These are phyloP conservation scores for Musa acuminata DNA, from an alignment of 176 grass and related monocot species.

Conservation along the genomic window DNA sequence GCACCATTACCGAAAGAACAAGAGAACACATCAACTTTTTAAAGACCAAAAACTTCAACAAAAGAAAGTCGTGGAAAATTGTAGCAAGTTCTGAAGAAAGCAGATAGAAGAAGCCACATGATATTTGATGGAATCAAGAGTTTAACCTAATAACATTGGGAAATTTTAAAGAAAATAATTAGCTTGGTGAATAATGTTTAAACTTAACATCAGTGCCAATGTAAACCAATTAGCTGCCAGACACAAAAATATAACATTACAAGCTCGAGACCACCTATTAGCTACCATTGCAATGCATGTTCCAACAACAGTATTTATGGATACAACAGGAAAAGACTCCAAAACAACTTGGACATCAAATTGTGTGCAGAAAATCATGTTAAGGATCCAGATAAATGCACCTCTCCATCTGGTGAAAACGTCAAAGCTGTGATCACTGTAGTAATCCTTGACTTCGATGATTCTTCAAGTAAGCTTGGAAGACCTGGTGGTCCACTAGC, in stretches of 20 bases:
- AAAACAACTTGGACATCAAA: not conserved
- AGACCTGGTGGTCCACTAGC: constrained; percentile 88
- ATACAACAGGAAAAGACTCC: not conserved
- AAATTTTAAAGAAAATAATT: not conserved
- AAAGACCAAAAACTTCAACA: too few relatives aligned
- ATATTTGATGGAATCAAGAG: not conserved
- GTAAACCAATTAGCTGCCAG: not conserved
- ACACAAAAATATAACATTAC: not conserved
- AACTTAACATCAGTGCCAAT: not conserved
- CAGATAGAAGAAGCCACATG: not conserved
- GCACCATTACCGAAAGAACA: not conserved
- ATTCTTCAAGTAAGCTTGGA: constrained; percentile 62
- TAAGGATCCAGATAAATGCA: constrained; percentile 17
- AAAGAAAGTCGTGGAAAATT: not conserved
- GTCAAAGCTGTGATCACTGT: constrained; percentile 75
- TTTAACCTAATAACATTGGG: not conserved
- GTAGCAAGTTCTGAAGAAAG: not conserved
- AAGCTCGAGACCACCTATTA: not conserved
- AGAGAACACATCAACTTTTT: not conserved
- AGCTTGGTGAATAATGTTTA: not conserved
- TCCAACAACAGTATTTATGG: too few relatives aligned
- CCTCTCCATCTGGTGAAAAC: constrained; percentile 91
- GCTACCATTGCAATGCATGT: not conserved
- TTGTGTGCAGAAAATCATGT: not conserved
- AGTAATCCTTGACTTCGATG: constrained; percentile 39